Evolutionary conservation across 768 basidiomycete genomes (phyloP).

Genomic region (Suillus placidus): DNA sequence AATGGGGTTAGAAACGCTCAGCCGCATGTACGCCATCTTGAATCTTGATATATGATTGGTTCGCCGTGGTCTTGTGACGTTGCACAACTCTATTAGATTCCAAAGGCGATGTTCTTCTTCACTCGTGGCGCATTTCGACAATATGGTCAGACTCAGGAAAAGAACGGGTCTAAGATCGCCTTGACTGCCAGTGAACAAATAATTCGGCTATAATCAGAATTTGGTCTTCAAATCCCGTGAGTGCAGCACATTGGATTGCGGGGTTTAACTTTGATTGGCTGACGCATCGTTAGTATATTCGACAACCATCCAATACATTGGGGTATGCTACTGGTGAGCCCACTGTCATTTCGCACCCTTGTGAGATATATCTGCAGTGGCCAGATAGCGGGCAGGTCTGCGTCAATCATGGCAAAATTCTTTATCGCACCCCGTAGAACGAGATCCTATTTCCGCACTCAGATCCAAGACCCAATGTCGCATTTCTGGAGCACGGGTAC

Average conservation of each 20-base stretch:
- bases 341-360: constrained; percentile 61
- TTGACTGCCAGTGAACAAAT: not conserved
- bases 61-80: not conserved
- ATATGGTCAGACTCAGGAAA: not conserved
- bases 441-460: constrained; percentile 9
- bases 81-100: not conserved
- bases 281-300: too few relatives aligned
- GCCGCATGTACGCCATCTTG: not conserved
- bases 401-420: constrained; percentile 62
- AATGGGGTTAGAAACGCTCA: not conserved
- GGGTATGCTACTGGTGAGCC: constrained; percentile 55
- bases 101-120: not conserved
- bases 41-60: not conserved
- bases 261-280: not conserved
- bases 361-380: constrained; percentile 65
- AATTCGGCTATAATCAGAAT: not conserved
- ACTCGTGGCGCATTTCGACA: not conserved
- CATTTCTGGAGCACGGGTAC: not conserved
- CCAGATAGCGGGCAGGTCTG: constrained; percentile 71
- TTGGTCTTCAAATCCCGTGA: not conserved
- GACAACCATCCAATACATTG: not conserved
- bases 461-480: constrained; percentile 65
- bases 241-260: not conserved
- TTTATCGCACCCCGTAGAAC: not conserved
- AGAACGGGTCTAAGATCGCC: not conserved